These are phyloP conservation scores for Davidsoniella neocaledoniae DNA, from an alignment of 2,329 filamentous ascomycete genomes.

Conservation along the genomic window DNA sequence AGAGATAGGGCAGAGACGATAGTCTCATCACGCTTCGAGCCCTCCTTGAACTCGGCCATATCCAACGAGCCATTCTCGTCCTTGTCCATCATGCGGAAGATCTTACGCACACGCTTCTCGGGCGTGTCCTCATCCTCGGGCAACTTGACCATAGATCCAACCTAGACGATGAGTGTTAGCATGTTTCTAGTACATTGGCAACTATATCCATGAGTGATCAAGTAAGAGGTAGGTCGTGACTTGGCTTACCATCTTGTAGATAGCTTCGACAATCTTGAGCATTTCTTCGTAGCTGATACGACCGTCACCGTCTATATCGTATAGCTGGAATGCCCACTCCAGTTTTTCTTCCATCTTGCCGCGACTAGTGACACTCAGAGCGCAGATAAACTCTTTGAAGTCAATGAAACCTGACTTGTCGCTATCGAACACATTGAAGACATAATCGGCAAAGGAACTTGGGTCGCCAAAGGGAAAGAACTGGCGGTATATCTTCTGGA, in stretches of 20 bases:
- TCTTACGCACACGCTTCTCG: slow-evolving; percentile 94
- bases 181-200: neutral
- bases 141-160: slow-evolving; percentile 97
- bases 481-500: slow-evolving; percentile 98
- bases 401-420: slow-evolving; percentile 96
- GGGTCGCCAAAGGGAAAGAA: slow-evolving; percentile 99
- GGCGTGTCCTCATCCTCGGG: slow-evolving; percentile 98
- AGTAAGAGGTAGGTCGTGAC: slow-evolving; percentile 12
- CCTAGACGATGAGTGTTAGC: slow-evolving; percentile 32
- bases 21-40: slow-evolving; percentile 95
- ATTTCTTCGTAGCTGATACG: slow-evolving; percentile 99
- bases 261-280: slow-evolving; percentile 95
- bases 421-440: slow-evolving; percentile 97
- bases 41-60: slow-evolving; percentile 97
- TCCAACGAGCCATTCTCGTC: slow-evolving; percentile 95
- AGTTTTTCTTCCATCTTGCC: slow-evolving; percentile 99
- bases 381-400: slow-evolving; percentile 99
- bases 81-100: slow-evolving; percentile 99
- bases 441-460: slow-evolving; percentile 93
- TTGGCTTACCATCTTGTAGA: slow-evolving; percentile 86
- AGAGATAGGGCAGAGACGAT: slow-evolving; percentile 93
- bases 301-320: slow-evolving; percentile 96
- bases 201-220: neutral
- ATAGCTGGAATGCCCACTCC: slow-evolving; percentile 98
- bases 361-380: slow-evolving; percentile 85